Base-by-base conservation (phyloP, 176 grass and related monocot genomes). In the Secale cereale region DNA sequence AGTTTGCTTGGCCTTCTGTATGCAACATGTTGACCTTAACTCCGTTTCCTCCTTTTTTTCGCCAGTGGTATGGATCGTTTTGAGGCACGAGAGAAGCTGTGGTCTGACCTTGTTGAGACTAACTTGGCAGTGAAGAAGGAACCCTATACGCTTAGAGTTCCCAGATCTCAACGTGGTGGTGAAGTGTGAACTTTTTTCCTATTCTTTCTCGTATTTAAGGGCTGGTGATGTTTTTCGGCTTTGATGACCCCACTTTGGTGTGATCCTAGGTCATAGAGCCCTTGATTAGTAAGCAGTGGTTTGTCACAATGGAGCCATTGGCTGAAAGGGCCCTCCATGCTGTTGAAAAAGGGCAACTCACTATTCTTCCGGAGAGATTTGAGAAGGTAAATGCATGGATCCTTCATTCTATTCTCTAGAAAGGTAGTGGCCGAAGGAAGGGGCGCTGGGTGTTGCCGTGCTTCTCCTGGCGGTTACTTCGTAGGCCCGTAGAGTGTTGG, bases 271-370 rank as follows among this genome's bases (percentile, higher is more conserved):
- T 98, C 66, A 95, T 98, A 66, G 96, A 98, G 81, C 96, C 96
- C 61, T 89, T 98, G 70, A 94, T 98, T 87, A 98, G 96, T 86
- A 98, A 98, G 52, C 96, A 98, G 43, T 98, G 96, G 96, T 95
- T 98, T 98, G 93, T 98, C 83, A 91, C 93, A 16, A 98, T 98
- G 96, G 96, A 98, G 41, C 89, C 89, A 77, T 82, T 98, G 66
- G 93, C 93, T 84, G 91, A 98, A 91, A 95, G 93, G 65, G 93
- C 96, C 78, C 89, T 98, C 82, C 50, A 85, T 85, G 96, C 88
- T 60, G 91, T 98, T 89, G 93, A 95, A 86, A 81, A 94, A 3
- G 88, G 93, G 57, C 68, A 95, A 89, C 81, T 98, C 78, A 95
- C 87, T 81, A 98, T 98, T 90, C 91, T 95, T 86, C 96, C 96